These are phyloP conservation scores for Plasmodium coatneyi DNA, from an alignment of 169 alveolate genomes.

Conservation along the genomic window DNA sequence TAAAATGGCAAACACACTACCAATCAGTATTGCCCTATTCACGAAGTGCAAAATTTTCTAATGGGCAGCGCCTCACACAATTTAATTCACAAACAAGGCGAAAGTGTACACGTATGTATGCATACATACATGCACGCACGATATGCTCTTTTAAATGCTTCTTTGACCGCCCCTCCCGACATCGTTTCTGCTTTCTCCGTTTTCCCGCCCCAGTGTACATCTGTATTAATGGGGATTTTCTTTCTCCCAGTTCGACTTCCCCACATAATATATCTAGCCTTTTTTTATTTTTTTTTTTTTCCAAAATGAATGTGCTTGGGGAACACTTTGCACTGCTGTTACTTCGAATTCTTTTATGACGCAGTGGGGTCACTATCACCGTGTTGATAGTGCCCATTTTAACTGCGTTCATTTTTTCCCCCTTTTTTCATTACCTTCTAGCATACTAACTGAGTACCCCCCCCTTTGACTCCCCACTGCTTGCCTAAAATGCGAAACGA, in stretches of 20 bases:
- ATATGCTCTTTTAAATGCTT: neutral
- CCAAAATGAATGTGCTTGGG: neutral
- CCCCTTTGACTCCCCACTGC: neutral
- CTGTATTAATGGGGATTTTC: neutral
- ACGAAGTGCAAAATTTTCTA: neutral
- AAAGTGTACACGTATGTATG: neutral
- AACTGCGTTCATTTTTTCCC: neutral
- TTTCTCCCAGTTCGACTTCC: neutral
- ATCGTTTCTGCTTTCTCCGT: neutral
- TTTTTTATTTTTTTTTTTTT: neutral
- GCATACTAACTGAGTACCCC: neutral
- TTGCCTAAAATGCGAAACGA: conserved; percentile 24
- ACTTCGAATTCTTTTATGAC: neutral
- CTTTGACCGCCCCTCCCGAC: neutral
- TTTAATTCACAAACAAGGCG: neutral
- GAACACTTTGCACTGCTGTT: neutral
- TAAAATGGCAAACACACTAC: neutral
- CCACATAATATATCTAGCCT: neutral
- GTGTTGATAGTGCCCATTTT: neutral
- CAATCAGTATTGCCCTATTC: neutral
- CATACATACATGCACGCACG: neutral
- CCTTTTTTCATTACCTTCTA: neutral
- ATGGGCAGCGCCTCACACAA: neutral
- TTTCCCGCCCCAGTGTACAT: neutral
- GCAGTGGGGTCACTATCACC: neutral